Evolutionary conservation across 441 rosid genomes (phyloP), one percentile per base, ranked within the genome.

Genomic region (Aleurites moluccanus): DNA sequence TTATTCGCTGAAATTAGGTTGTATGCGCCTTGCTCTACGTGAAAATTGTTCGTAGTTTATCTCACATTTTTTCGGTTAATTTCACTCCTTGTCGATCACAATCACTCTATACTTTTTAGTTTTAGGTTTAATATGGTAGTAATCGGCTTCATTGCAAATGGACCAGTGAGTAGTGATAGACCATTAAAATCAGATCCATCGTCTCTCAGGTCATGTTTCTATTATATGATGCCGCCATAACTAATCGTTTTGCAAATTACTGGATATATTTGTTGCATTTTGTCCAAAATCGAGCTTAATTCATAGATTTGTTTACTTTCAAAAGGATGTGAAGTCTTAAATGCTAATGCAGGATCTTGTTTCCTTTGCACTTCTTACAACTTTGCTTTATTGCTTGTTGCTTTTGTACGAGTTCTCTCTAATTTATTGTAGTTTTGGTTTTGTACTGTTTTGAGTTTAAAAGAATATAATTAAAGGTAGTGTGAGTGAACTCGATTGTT

Each of bases 1-100:
- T 33, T 35, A 15, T 28, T 53, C 2, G 18, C 13, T 11, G 73
- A 69, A 67, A 30, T 52, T 69, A 69, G 61, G n/a, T 69, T 53
- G 45, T 3, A n/a, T 21, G 55, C 11, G 10, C 20, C 53, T 23
- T 4, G 35, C 15, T 27, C 28, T 1, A 16, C n/a, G 6, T 20
- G 47, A 33, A 45, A 25, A 67, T 4, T 45, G 21, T 52, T 30
- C 11, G 63, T 30, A 69, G 1, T 38, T 35, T 35, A 69, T 27
- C 23, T 50, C 25, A 3, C 14, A 1, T 28, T 28, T 16, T 10
- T 2, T 9, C 6, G 16, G 44, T 27, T 45, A 14, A 49, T 14
- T 44, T 64, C 23, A 10, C 57, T 27, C 47, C 14, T 8, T 2
- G 40, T 38, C 28, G 7, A 18, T 45, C 47, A 38, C 21, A 35